A percentile compares a stretch with the other conserved stretches of the same genome.
phyloP scores from a whole-genome alignment of 179 eudicot species.

The Corrigiola litoralis region DNA sequence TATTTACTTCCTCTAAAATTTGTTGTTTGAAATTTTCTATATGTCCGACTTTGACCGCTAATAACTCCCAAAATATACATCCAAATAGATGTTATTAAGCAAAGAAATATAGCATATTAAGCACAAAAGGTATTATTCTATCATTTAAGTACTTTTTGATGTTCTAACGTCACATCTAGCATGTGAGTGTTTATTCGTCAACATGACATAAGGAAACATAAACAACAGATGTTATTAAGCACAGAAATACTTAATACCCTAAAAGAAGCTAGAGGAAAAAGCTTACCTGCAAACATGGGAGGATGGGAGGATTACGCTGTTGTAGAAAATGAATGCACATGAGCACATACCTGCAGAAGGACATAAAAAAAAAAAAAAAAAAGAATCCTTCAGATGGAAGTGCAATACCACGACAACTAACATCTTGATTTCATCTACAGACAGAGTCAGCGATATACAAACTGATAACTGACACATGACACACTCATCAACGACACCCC shows the following conservation, averaged over 20 bases:
- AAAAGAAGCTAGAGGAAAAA: not conserved
- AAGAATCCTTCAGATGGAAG: too few species aligned
- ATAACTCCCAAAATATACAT: too few species aligned
- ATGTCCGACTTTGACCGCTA: too few species aligned
- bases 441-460: not conserved
- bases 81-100: too few species aligned
- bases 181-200: too few species aligned
- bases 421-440: not conserved
- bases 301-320: conserved; percentile 80
- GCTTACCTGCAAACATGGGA: conserved; percentile 90
- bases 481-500: not conserved
- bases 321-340: conserved; percentile 98
- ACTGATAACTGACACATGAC: not conserved
- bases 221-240: not conserved
- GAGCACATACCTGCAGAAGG: conserved; percentile 72
- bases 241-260: not conserved
- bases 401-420: not conserved
- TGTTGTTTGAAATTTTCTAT: too few species aligned
- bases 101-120: too few species aligned
- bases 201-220: too few species aligned
- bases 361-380: not conserved
- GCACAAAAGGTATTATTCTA: too few species aligned
- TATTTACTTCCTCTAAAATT: too few species aligned
- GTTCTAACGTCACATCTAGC: too few species aligned
- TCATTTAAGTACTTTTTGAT: too few species aligned